A percentile compares a stretch with the other conserved stretches of the same genome.
Conservation (phyloP, 495 filamentous ascomycete genomes). For the Penicilliopsis zonata region DNA sequence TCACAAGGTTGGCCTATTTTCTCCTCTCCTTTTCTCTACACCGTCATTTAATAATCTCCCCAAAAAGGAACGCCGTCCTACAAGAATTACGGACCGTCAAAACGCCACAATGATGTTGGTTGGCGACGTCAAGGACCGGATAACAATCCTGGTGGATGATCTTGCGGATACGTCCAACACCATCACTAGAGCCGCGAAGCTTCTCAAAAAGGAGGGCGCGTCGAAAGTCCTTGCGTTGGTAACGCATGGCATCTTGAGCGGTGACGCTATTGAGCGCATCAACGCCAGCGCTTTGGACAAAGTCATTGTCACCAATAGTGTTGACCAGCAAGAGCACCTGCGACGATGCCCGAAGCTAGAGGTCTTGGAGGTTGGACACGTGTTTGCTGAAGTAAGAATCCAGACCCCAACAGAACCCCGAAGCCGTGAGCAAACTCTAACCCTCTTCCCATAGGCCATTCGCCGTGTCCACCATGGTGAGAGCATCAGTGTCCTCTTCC, state of each 20-base stretch:
- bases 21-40: slow-evolving; percentile 5
- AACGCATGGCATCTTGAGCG: slow-evolving; percentile 88
- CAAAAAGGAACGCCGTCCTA: slow-evolving; percentile 85
- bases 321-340: slow-evolving; percentile 76
- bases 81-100: slow-evolving; percentile 81
- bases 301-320: slow-evolving; percentile 88
- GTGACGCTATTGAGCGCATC: slow-evolving; percentile 89
- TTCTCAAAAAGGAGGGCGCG: slow-evolving; percentile 89
- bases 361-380: slow-evolving; percentile 78
- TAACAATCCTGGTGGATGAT: slow-evolving; percentile 86
- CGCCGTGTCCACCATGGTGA: slow-evolving; percentile 95
- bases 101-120: slow-evolving; percentile 99
- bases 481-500: slow-evolving; percentile 94
- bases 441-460: slow-evolving; percentile 53
- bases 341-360: slow-evolving; percentile 72
- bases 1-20: slow-evolving; percentile 65
- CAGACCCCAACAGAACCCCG: not conserved
- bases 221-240: slow-evolving; percentile 78
- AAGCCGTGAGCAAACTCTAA: not conserved
- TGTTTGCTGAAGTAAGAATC: slow-evolving; percentile 77
- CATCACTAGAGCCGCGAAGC: slow-evolving; percentile 91
- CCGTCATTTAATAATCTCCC: slow-evolving; percentile 9
- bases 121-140: slow-evolving; percentile 69
- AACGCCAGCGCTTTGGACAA: slow-evolving; percentile 82
- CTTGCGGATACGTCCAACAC: slow-evolving; percentile 94